Evolutionary conservation across 2,329 filamentous ascomycete species (phyloP).

Genomic region (Diaporthe citriasiana): DNA sequence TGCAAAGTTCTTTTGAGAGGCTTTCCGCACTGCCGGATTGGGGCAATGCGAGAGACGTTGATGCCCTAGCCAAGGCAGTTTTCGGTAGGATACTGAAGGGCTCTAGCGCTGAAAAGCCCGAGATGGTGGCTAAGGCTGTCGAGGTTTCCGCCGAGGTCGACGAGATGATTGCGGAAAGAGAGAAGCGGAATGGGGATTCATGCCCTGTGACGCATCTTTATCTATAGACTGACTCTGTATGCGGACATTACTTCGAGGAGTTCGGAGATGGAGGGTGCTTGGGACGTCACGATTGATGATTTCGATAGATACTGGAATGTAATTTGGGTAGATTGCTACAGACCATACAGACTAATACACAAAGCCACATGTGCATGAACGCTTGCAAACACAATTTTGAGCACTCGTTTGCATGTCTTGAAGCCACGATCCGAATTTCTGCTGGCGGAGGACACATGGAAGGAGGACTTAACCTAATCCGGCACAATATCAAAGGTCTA

Average conservation of each 20-base stretch:
- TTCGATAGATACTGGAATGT: too few species aligned
- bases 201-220: conserved; percentile 26
- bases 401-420: background rate
- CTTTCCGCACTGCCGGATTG: conserved; percentile 20
- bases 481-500: background rate
- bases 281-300: background rate
- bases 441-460: background rate
- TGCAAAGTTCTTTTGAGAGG: conserved; percentile 47
- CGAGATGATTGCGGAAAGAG: conserved; percentile 32
- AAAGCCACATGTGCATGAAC: background rate
- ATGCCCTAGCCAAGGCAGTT: conserved; percentile 11
- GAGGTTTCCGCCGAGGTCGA: conserved; percentile 12
- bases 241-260: background rate
- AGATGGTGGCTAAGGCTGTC: conserved; percentile 3
- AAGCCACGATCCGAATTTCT: background rate
- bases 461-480: background rate
- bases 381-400: too few species aligned
- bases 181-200: conserved; percentile 21
- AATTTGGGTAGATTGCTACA: background rate
- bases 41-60: conserved; percentile 32
- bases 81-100: conserved; percentile 32
- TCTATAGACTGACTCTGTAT: background rate
- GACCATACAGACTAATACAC: background rate
- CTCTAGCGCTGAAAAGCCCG: conserved; percentile 27
- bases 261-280: background rate